These are phyloP conservation scores for Hortiboletus campestris DNA, from an alignment of 768 basidiomycete species.

Conservation along the genomic window DNA sequence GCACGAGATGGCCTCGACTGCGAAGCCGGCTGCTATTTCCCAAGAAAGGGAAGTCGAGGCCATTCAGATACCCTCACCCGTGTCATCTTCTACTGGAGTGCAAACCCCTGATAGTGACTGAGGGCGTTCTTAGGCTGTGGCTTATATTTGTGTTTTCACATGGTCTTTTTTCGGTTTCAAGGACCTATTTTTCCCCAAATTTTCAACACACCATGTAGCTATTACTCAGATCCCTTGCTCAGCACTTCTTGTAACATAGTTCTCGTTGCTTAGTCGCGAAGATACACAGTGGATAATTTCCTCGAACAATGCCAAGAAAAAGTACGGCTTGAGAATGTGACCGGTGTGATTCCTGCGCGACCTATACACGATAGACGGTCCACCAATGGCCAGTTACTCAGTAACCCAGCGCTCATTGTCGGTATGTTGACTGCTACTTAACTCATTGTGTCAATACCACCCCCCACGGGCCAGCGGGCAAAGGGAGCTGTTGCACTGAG, in stretches of 20 bases:
- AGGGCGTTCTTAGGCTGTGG: background rate
- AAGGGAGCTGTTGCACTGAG: too few species aligned
- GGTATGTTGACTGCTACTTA: too few species aligned
- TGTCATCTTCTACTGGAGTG: conserved; percentile 41
- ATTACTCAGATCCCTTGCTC: conserved; percentile 1
- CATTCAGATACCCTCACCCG: conserved; percentile 52
- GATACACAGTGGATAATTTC: background rate
- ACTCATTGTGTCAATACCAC: too few species aligned
- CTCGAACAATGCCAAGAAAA: too few species aligned
- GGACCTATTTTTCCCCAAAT: background rate
- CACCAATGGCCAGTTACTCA: too few species aligned
- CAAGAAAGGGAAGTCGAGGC: conserved; percentile 62
- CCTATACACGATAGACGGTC: too few species aligned
- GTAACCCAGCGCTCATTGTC: too few species aligned
- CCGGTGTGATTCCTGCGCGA: too few species aligned
- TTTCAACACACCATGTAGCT: conserved; percentile 18
- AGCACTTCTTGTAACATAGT: conserved; percentile 8
- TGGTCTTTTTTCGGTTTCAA: background rate
- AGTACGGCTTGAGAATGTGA: too few species aligned
- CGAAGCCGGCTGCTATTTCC: conserved; percentile 54
- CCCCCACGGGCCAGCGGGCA: too few species aligned
- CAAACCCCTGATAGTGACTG: conserved; percentile 30
- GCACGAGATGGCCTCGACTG: conserved; percentile 50
- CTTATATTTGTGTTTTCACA: background rate
- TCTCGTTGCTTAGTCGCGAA: background rate